Conservation (phyloP, 805 yeast species). For the Aciculoconidium aculeatum region DNA sequence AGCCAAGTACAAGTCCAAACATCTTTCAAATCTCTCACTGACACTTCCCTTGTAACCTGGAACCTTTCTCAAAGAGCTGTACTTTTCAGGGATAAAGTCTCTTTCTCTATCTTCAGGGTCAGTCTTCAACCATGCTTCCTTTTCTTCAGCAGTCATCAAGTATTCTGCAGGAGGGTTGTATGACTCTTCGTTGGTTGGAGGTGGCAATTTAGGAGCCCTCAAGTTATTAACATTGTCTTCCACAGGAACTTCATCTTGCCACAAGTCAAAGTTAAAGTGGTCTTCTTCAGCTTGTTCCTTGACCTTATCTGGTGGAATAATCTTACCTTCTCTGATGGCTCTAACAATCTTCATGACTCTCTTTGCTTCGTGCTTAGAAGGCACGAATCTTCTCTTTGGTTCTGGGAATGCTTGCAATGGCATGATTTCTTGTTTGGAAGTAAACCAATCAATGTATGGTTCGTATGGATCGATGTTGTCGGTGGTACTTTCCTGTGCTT, state of each 20-base stretch:
- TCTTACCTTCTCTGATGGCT: conserved; percentile 95
- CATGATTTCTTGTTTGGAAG: conserved; percentile 76
- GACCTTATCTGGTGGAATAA: conserved; percentile 64
- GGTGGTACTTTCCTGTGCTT: conserved; percentile 77
- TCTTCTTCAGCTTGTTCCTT: conserved; percentile 49
- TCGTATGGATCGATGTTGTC: conserved; percentile 82
- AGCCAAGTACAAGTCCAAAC: conserved; percentile 88
- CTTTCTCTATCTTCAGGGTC: conserved; percentile 76
- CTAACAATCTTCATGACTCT: conserved; percentile 92
- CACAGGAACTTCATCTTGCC: conserved; percentile 59
- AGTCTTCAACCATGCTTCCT: conserved; percentile 57
- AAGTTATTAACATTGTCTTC: conserved; percentile 83
- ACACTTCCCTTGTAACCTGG: conserved; percentile 86
- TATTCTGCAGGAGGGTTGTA: conserved; percentile 98
- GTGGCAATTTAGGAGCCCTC: conserved; percentile 92
- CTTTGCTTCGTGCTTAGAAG: conserved; percentile 95
- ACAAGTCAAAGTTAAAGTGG: conserved; percentile 64
- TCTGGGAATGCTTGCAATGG: conserved; percentile 93
- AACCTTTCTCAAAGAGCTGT: conserved; percentile 75
- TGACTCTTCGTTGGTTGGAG: conserved; percentile 94
- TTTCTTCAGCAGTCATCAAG: conserved; percentile 72
- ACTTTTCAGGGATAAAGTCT: conserved; percentile 79
- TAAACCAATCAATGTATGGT: conserved; percentile 94
- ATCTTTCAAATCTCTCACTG: conserved; percentile 90
- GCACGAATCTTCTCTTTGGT: conserved; percentile 94